Conservation (phyloP, 345 rosid species). For the Populus davidiana region DNA sequence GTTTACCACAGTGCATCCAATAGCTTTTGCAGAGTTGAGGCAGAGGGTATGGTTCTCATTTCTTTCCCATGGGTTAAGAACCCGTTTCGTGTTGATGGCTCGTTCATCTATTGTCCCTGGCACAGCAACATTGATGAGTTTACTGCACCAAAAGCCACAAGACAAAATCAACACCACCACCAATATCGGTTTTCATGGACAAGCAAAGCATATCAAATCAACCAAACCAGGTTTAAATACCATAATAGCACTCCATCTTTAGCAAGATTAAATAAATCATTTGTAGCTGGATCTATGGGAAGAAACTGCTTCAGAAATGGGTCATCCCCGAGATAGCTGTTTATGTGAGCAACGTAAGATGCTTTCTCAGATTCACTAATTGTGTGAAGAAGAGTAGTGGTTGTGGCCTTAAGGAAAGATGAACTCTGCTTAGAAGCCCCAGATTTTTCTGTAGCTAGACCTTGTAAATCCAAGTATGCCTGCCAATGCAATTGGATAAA, state of each 20-base stretch:
- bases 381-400: slow-evolving; percentile 68
- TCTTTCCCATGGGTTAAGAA: slow-evolving; percentile 91
- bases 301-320: slow-evolving; percentile 83
- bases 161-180: slow-evolving; percentile 18
- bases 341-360: slow-evolving; percentile 83
- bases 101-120: slow-evolving; percentile 92
- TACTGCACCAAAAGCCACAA: slow-evolving; percentile 42
- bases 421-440: slow-evolving; percentile 59
- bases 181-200: slow-evolving; percentile 5
- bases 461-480: slow-evolving; percentile 62
- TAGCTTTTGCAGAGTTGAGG: slow-evolving; percentile 90
- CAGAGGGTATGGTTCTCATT: slow-evolving; percentile 93
- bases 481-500: slow-evolving; percentile 32
- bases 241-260: slow-evolving; percentile 91
- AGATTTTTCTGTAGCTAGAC: slow-evolving; percentile 52
- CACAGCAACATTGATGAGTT: slow-evolving; percentile 87
- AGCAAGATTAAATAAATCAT: slow-evolving; percentile 67
- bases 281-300: slow-evolving; percentile 74
- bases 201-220: neutral
- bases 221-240: slow-evolving; percentile 36
- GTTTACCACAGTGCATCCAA: slow-evolving; percentile 84
- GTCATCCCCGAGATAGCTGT: slow-evolving; percentile 83
- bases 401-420: slow-evolving; percentile 70
- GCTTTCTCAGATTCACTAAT: slow-evolving; percentile 72
- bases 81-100: slow-evolving; percentile 74